Percentiles rank a stretch among this genome's conserved stretches.
Conservation (phyloP, 1,139 yeast species). For the Debaryomyces coudertii region DNA sequence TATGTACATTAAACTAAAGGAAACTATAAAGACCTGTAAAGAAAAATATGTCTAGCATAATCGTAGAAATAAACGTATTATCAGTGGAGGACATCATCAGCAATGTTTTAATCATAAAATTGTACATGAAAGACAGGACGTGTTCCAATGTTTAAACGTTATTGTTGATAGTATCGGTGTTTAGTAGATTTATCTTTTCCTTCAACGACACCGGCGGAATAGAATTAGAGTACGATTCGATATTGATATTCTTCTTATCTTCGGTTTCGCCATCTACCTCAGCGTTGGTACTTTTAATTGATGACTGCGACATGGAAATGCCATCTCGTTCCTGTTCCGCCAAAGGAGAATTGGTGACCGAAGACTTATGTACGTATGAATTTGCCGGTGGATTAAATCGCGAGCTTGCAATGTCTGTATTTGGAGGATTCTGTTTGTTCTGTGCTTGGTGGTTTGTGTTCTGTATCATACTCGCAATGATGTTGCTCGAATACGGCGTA, state of each 20-base stretch:
- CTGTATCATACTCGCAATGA: conserved; percentile 37
- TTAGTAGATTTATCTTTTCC: conserved; percentile 35
- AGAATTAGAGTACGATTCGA: conserved; percentile 12
- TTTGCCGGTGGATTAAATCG: background rate
- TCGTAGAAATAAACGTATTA: background rate
- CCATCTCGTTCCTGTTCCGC: conserved; percentile 1
- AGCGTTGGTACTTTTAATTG: conserved; percentile 37
- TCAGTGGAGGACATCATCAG: background rate
- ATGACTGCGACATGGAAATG: conserved; percentile 20
- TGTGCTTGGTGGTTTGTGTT: conserved; percentile 12
- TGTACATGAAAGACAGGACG: background rate
- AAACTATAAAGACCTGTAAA: conserved; percentile 1
- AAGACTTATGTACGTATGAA: background rate
- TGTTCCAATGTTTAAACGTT: background rate
- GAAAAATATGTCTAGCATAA: background rate
- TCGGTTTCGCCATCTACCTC: conserved; percentile 34
- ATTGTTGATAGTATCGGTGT: conserved; percentile 15
- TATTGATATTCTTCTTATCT: conserved; percentile 12
- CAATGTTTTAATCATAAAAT: background rate
- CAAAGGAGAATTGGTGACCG: conserved; percentile 2
- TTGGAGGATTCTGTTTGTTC: background rate
- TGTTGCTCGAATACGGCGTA: conserved; percentile 37
- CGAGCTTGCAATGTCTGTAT: background rate
- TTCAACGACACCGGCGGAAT: conserved; percentile 32
- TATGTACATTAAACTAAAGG: background rate